Evolutionary conservation across 441 rosid species (phyloP).

Genomic region (Euphorbia neoarborescens): DNA sequence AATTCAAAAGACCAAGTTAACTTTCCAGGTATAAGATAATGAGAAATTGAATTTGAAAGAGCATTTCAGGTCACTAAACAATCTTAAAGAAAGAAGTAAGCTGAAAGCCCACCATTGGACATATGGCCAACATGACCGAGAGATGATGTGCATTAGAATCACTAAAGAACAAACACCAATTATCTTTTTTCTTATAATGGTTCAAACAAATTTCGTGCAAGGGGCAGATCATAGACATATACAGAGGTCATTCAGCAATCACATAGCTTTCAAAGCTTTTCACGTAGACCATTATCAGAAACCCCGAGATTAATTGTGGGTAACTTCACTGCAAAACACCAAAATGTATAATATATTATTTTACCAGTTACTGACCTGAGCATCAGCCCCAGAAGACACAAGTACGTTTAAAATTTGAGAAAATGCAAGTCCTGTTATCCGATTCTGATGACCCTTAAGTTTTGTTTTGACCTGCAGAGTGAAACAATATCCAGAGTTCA

Average conservation of each 20-base stretch:
- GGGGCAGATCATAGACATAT: neutral
- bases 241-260: neutral
- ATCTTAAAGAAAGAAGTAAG: neutral
- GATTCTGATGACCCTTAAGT: constrained; percentile 71
- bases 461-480: constrained; percentile 63
- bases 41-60: constrained; percentile 3
- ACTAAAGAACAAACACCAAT: neutral
- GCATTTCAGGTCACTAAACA: neutral
- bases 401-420: constrained; percentile 50
- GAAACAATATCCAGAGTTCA: constrained; percentile 13
- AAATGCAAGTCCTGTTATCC: constrained; percentile 70
- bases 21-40: neutral
- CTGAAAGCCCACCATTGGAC: neutral
- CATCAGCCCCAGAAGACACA: constrained; percentile 79
- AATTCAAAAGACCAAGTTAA: neutral
- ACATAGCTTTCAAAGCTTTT: neutral
- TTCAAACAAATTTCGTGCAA: neutral
- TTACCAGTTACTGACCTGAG: constrained; percentile 46
- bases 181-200: neutral
- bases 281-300: neutral
- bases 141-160: neutral
- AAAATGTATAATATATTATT: neutral
- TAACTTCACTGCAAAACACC: neutral
- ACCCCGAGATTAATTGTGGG: neutral
- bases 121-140: neutral